Conservation (phyloP, 805 yeast genomes). For the Pichia occidentalis region DNA sequence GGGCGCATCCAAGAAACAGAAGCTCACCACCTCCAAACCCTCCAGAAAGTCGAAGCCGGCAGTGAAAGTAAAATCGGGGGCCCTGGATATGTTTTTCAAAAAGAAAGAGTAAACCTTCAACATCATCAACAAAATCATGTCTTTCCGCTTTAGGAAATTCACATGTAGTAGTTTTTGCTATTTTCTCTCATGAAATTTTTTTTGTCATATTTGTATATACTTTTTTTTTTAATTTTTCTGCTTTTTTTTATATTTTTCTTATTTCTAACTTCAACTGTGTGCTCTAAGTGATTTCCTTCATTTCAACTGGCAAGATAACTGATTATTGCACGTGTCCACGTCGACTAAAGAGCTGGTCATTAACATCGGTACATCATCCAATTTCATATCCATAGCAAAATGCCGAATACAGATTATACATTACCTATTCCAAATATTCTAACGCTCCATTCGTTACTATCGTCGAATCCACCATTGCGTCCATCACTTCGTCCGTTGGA, state of each 20-base stretch:
- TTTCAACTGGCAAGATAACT: too few species aligned
- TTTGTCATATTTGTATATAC: too few species aligned
- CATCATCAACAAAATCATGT: slow-evolving; percentile 7
- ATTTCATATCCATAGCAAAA: too few species aligned
- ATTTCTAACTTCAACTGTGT: too few species aligned
- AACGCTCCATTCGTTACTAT: slow-evolving; percentile 8
- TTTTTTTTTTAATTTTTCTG: too few species aligned
- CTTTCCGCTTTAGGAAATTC: too few species aligned
- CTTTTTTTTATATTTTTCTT: too few species aligned
- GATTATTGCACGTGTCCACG: background rate
- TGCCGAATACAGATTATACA: slow-evolving; percentile 12
- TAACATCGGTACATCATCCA: background rate
- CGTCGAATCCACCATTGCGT: slow-evolving; percentile 12
- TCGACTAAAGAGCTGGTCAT: background rate
- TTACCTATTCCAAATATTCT: slow-evolving; percentile 13
- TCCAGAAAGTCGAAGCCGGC: slow-evolving; percentile 23
- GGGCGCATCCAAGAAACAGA: slow-evolving; percentile 17
- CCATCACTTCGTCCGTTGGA: slow-evolving; percentile 12
- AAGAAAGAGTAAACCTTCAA: slow-evolving; percentile 19
- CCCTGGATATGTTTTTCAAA: slow-evolving; percentile 62
- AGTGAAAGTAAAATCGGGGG: slow-evolving; percentile 46
- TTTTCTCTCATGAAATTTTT: background rate
- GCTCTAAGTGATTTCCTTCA: too few species aligned
- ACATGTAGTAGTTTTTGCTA: background rate
- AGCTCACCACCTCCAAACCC: slow-evolving; percentile 3